A percentile compares a stretch with the other conserved stretches of the same genome.
Evolutionary conservation across 2,329 filamentous ascomycete genomes (phyloP).

Genomic region (Lasiodiplodia sp.): DNA sequence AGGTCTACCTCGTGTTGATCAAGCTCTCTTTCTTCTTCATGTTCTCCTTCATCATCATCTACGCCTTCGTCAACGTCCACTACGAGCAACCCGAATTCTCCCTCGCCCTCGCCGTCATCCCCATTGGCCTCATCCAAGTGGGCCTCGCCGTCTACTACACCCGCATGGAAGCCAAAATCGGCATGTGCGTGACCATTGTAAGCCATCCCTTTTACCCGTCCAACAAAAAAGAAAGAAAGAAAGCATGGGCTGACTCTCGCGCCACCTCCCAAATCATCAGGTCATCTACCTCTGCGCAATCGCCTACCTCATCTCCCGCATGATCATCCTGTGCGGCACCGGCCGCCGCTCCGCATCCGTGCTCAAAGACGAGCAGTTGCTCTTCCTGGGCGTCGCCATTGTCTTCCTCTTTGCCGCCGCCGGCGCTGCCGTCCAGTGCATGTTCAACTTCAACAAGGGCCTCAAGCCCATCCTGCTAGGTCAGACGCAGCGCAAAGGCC

Average conservation of each 20-base stretch:
- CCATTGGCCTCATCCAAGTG: slow-evolving; percentile 33
- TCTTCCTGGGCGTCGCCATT: slow-evolving; percentile 33
- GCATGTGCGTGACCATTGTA: slow-evolving; percentile 34
- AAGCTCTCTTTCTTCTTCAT: slow-evolving; percentile 36
- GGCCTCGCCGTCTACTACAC: slow-evolving; percentile 32
- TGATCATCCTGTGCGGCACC: slow-evolving; percentile 34
- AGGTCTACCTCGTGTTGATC: slow-evolving; percentile 37
- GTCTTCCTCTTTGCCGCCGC: slow-evolving; percentile 25
- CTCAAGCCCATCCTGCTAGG: slow-evolving; percentile 35
- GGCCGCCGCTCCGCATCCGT: slow-evolving; percentile 24
- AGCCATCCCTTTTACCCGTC: not conserved
- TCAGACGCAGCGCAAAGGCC: slow-evolving; percentile 5
- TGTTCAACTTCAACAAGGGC: slow-evolving; percentile 37
- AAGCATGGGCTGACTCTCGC: too few relatives aligned
- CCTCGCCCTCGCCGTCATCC: slow-evolving; percentile 37
- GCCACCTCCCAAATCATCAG: not conserved
- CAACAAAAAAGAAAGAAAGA: not conserved
- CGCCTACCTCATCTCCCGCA: slow-evolving; percentile 35
- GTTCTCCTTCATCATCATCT: slow-evolving; percentile 35
- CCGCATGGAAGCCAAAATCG: slow-evolving; percentile 32
- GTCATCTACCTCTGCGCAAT: slow-evolving; percentile 33
- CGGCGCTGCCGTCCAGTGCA: slow-evolving; percentile 33
- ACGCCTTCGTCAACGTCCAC: slow-evolving; percentile 36
- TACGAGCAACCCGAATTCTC: slow-evolving; percentile 36
- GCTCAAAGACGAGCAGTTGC: slow-evolving; percentile 37